phyloP scores from a whole-genome alignment of 768 basidiomycete species.

The Exidia glandulosa region DNA sequence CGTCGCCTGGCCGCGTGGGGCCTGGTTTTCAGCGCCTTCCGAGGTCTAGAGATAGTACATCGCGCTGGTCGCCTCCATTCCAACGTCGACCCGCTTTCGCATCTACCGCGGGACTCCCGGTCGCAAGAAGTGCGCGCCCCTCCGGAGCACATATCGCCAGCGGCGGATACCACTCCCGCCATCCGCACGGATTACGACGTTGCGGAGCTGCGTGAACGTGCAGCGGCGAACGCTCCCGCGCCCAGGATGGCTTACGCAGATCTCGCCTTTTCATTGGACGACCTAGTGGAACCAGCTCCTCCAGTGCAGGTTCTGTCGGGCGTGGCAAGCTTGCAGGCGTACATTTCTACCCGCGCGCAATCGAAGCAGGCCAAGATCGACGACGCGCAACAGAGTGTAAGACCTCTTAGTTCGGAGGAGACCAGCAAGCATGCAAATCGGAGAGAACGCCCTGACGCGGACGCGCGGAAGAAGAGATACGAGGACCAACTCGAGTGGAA shows the following conservation, averaged over 20 bases:
- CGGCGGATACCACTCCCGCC: not conserved
- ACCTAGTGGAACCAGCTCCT: not conserved
- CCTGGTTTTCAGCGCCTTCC: conserved; percentile 23
- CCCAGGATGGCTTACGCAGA: not conserved
- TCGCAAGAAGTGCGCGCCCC: not conserved
- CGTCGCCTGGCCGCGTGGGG: conserved; percentile 26
- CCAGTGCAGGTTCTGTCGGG: no score
- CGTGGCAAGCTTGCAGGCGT: no score
- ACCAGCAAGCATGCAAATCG: no score
- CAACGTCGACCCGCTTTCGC: conserved; percentile 29
- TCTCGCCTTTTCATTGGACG: not conserved
- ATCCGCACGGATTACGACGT: not conserved
- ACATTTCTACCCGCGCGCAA: no score
- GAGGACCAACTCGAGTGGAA: no score
- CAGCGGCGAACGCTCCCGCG: not conserved
- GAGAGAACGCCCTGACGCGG: no score
- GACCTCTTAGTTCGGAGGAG: no score
- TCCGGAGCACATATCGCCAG: not conserved
- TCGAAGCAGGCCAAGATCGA: no score
- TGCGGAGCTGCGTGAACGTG: not conserved
- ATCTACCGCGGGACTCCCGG: conserved; percentile 7
- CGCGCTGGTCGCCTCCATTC: conserved; percentile 28
- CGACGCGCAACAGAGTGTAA: no score
- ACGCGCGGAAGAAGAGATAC: no score
- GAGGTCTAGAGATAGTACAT: conserved; percentile 23